Conservation (phyloP, 2,329 filamentous ascomycete genomes). For the Coleophoma crateriformis region DNA sequence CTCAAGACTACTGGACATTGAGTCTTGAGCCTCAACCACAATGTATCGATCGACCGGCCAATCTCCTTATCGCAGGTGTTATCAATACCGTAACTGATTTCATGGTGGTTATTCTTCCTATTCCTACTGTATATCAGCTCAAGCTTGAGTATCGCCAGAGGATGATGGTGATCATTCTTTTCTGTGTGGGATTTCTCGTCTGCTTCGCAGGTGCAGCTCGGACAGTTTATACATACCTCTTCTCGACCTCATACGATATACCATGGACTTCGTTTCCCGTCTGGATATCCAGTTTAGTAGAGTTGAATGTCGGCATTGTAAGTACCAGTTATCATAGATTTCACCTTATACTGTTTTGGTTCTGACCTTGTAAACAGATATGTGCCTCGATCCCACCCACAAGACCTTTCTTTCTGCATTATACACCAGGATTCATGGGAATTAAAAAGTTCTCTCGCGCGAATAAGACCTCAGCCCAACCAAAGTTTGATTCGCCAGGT, state of each 20-base stretch:
- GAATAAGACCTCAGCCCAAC: too few relatives aligned
- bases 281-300: slow-evolving; percentile 28
- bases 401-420: slow-evolving; percentile 36
- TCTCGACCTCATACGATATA: slow-evolving; percentile 22
- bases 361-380: slow-evolving; percentile 23
- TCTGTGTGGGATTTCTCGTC: slow-evolving; percentile 42
- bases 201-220: slow-evolving; percentile 30
- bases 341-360: too few relatives aligned
- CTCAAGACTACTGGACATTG: slow-evolving; percentile 31
- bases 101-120: slow-evolving; percentile 42
- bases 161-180: slow-evolving; percentile 38
- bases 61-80: slow-evolving; percentile 46
- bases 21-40: slow-evolving; percentile 22
- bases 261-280: slow-evolving; percentile 29
- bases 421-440: slow-evolving; percentile 26
- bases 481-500: too few relatives aligned
- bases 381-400: slow-evolving; percentile 39
- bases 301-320: slow-evolving; percentile 37
- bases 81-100: slow-evolving; percentile 56
- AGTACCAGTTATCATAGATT: slow-evolving; percentile 5
- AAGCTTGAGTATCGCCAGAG: slow-evolving; percentile 41
- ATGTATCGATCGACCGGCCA: slow-evolving; percentile 41
- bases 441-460: neutral
- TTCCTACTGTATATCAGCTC: slow-evolving; percentile 37
- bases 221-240: slow-evolving; percentile 27